These are phyloP conservation scores for Paramecium octaurelia DNA, from an alignment of 73 alveolate genomes.

Conservation along the genomic window DNA sequence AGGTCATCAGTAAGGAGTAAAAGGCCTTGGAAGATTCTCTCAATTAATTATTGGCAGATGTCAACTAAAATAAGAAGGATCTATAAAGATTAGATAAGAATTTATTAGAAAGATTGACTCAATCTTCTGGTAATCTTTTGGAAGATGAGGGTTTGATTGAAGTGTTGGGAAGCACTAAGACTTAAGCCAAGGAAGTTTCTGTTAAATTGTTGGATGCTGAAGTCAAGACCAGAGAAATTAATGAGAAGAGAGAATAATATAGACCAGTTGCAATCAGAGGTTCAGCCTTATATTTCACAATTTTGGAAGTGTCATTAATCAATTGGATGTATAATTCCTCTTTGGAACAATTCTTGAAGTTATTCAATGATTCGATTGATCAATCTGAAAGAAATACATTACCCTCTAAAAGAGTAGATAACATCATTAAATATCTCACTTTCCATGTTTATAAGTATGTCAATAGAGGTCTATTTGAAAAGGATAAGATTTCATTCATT, in stretches of 20 bases:
- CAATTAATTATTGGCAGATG: conserved; percentile 81
- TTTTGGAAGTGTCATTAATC: conserved; percentile 95
- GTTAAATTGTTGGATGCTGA: conserved; percentile 97
- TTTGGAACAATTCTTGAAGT: conserved; percentile 97
- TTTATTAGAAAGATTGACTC: conserved; percentile 95
- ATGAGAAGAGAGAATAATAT: conserved; percentile 99
- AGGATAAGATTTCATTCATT: conserved; percentile 97
- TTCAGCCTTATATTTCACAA: conserved; percentile 90
- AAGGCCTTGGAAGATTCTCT: conserved; percentile 92
- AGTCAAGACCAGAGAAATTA: conserved; percentile 96
- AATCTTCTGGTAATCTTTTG: conserved; percentile 96
- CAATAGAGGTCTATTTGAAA: conserved; percentile 99
- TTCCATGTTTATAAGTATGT: conserved; percentile 97
- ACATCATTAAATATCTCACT: conserved; percentile 82
- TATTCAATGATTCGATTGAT: conserved; percentile 96
- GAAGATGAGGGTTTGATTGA: conserved; percentile 98
- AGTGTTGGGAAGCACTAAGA: conserved; percentile 97
- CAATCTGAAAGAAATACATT: conserved; percentile 86
- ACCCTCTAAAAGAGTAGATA: conserved; percentile 91
- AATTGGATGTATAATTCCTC: conserved; percentile 99
- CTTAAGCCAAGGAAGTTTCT: conserved; percentile 98
- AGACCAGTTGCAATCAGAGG: conserved; percentile 99
- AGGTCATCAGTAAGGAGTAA: conserved; percentile 89
- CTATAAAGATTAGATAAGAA: conserved; percentile 54
- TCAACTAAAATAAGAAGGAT: conserved; percentile 77